These are phyloP conservation scores for Mycosarcoma maydis DNA, from an alignment of 1,284 basidiomycete genomes.

Conservation along the genomic window DNA sequence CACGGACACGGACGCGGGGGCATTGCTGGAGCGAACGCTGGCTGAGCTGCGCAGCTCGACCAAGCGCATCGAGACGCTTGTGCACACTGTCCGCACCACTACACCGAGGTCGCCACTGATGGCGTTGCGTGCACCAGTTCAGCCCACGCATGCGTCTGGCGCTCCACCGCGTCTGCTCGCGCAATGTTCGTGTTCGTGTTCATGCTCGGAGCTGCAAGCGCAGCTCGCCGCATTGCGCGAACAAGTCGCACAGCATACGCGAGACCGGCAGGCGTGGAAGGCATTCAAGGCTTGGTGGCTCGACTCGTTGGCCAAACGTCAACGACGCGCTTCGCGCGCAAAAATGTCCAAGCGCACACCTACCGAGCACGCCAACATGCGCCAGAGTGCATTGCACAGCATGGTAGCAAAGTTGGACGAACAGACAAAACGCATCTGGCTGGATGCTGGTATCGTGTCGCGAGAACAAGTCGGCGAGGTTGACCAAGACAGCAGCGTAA, in stretches of 20 bases:
- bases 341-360: too few species aligned
- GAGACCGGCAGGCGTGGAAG: conserved; percentile 23
- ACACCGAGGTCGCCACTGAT: not conserved
- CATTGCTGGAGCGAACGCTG: conserved; percentile 3
- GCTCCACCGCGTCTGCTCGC: not conserved
- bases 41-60: not conserved
- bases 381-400: too few species aligned
- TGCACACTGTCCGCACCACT: not conserved
- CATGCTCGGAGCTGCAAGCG: not conserved
- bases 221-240: conserved; percentile 2
- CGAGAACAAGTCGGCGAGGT: too few species aligned
- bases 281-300: conserved; percentile 44
- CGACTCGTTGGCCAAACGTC: conserved; percentile 9
- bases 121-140: not conserved
- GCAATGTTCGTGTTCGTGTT: not conserved
- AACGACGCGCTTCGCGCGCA: not conserved
- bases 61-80: conserved; percentile 1
- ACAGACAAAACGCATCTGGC: not conserved
- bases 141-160: not conserved
- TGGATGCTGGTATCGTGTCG: not conserved
- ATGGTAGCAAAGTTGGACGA: not conserved
- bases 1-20: not conserved
- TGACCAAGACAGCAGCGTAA: too few species aligned
- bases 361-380: too few species aligned
- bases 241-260: conserved; percentile 1